Evolutionary conservation across 768 basidiomycete species (phyloP), one percentile per base, ranked within the genome.

Genomic region (Tylopilus balloui): DNA sequence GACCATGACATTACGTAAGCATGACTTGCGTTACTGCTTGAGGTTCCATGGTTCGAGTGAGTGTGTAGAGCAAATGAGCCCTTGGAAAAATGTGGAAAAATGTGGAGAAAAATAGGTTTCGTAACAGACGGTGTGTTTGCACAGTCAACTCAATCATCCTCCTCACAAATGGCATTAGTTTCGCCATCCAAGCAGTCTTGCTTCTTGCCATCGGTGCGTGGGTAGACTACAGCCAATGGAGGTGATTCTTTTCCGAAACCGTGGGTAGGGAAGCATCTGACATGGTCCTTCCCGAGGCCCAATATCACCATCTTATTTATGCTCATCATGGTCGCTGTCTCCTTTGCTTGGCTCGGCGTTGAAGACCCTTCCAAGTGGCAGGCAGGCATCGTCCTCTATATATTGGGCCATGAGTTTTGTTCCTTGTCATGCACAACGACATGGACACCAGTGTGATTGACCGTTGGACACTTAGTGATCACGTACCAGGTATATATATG

Each of bases 191-290:
- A 66, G 84, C 86, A 0, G 77, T 75, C 14, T 58, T 88, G 14
- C 68, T 90, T 34, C 65, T 88, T 20, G 57, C 76, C 12, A 78
- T 89, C 24, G 87, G 86, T 4, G 83, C 85, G 4, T 88, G 86
- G 83, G 86, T 86, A 1, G 87, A 89, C 63, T 90, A 88, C 62
- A 87, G 88, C n/a, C 68, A 70, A 14, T 88, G 86, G 86, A 84
- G 84, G 84, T 82, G 35, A 36, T 43, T 42, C 12, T 24, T 23
- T 28, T 46, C 17, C n/a, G n/a, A 21, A 20, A 7, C 24, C 21
- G 1, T 35, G 12, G 4, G 23, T 14, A n/a, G 32, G 35, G 25
- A 15, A 44, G 25, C 20, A 40, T 40, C 45, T 51, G 28, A 60
- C 44, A 7, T 11, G 42, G 12, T 8, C 24, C n/a, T n/a, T n/a